Evolutionary conservation across 2,329 filamentous ascomycete genomes (phyloP), one percentile per base, ranked within the genome.

Genomic region (Gaeumannomyces sp.): DNA sequence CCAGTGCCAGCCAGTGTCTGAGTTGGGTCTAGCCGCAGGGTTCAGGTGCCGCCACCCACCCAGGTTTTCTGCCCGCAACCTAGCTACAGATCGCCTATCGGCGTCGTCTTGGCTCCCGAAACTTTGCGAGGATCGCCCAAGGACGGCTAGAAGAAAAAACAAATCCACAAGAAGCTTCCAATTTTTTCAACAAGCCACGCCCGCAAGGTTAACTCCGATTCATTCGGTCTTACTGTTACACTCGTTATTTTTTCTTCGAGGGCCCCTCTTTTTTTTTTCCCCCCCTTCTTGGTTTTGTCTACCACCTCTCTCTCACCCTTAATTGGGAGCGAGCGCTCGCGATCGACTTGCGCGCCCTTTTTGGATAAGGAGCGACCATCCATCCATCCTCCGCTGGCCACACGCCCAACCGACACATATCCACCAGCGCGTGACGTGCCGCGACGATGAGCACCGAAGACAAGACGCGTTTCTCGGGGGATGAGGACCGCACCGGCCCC

Each of bases 401-500:
- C 38, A 45, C 38, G 38, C 38, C 38, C 38, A 16, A 45, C 16
- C 38, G 38, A 45, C 38, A 45, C 14, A 29, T 6, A 45, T 19
- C 16, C 38, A 11, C 38, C 45, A 25, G 45, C 45, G 45, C 45
- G 19, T 11, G 45, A n/a, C 19, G 35, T 16, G 4, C 35, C 11
- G 22, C 57, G 73, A 80, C 76, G 67, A 90, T 89, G 86, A 83
- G 78, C 68, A 79, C 81, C 72, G 90, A 90, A 75, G 91, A 97
- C 78, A 97, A 97, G 80, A 88, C 84, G 71, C 89, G 93, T 75
- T 83, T 88, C 72, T 97, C 92, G 60, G 90, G 90, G 77, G 93
- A 97, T 77, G 81, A 85, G 72, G 80, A 85, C 65, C 85, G 89
- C 70, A 8, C 19, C 45, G 79, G 79, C 72, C 86, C 82, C 59